A percentile compares a stretch with the other conserved stretches of the same genome.
Conservation (phyloP, 2,329 filamentous ascomycete genomes). For the Monosporascus sp. region DNA sequence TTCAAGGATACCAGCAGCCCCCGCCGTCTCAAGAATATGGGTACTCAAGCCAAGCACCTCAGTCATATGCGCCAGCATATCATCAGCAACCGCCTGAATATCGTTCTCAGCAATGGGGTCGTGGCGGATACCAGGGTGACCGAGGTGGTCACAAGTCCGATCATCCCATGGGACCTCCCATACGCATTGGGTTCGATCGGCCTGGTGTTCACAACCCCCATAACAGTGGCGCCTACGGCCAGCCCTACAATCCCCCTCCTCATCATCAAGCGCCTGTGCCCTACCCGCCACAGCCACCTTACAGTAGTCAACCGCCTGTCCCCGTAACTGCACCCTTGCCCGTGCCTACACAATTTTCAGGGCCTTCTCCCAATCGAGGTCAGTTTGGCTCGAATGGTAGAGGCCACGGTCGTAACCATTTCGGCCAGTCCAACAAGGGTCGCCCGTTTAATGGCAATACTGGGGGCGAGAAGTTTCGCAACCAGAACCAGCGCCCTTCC, state of each 20-base stretch:
- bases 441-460: slow-evolving; percentile 35
- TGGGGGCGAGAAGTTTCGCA: slow-evolving; percentile 35
- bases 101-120: slow-evolving; percentile 39
- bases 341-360: slow-evolving; percentile 27
- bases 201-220: slow-evolving; percentile 23
- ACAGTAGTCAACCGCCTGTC: slow-evolving; percentile 32
- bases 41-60: slow-evolving; percentile 21
- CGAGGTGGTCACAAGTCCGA: slow-evolving; percentile 34
- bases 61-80: slow-evolving; percentile 36
- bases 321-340: slow-evolving; percentile 17
- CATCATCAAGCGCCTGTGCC: slow-evolving; percentile 32
- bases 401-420: slow-evolving; percentile 37
- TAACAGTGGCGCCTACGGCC: slow-evolving; percentile 31
- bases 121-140: slow-evolving; percentile 40
- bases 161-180: slow-evolving; percentile 23
- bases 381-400: slow-evolving; percentile 29
- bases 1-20: slow-evolving; percentile 40
- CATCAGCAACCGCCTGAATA: slow-evolving; percentile 33
- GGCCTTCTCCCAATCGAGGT: slow-evolving; percentile 26
- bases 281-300: slow-evolving; percentile 22
- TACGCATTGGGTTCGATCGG: slow-evolving; percentile 28
- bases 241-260: slow-evolving; percentile 35
- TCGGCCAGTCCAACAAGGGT: slow-evolving; percentile 24
- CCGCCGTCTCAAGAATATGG: slow-evolving; percentile 35
- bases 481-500: slow-evolving; percentile 25